Conservation (phyloP, 2,329 filamentous ascomycete genomes). For the Lojkania enalia region DNA sequence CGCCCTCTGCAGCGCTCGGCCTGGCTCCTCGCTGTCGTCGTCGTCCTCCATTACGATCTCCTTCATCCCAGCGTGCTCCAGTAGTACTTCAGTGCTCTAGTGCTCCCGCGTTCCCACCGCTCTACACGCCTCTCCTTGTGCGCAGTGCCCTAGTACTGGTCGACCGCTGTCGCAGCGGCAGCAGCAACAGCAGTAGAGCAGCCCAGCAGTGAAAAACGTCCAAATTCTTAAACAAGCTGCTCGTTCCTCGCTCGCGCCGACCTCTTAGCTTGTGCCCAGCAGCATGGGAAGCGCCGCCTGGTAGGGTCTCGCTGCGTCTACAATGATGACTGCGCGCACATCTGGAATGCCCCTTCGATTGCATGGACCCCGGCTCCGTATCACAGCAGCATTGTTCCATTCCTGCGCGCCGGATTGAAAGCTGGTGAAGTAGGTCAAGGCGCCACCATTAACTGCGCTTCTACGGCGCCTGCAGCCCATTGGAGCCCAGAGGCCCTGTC, state of each 20-base stretch:
- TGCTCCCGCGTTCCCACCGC: no score
- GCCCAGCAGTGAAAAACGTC: no score
- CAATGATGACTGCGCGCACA: constrained; percentile 32
- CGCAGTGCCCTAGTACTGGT: no score
- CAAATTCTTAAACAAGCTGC: no score
- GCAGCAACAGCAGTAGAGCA: no score
- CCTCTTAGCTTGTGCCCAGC: constrained; percentile 26
- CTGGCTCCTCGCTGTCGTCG: constrained; percentile 8
- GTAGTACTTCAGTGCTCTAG: no score
- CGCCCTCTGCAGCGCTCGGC: constrained; percentile 1
- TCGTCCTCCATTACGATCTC: constrained; percentile 4
- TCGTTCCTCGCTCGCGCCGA: no score
- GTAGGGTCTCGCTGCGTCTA: constrained; percentile 27
- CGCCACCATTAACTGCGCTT: constrained; percentile 24
- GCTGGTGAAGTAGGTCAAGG: constrained; percentile 9
- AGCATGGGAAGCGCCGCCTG: constrained; percentile 41
- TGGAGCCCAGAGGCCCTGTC: constrained; percentile 32
- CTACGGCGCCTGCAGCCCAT: constrained; percentile 19
- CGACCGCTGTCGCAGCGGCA: no score
- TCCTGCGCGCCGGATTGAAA: constrained; percentile 45
- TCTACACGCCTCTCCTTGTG: no score
- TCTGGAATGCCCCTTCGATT: constrained; percentile 40
- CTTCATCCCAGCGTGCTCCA: constrained; percentile 6
- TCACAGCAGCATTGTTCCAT: constrained; percentile 44
- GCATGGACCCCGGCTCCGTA: constrained; percentile 42